These are phyloP conservation scores for Myriosclerotinia curreyana DNA, from an alignment of 2,329 filamentous ascomycete species.

Conservation along the genomic window DNA sequence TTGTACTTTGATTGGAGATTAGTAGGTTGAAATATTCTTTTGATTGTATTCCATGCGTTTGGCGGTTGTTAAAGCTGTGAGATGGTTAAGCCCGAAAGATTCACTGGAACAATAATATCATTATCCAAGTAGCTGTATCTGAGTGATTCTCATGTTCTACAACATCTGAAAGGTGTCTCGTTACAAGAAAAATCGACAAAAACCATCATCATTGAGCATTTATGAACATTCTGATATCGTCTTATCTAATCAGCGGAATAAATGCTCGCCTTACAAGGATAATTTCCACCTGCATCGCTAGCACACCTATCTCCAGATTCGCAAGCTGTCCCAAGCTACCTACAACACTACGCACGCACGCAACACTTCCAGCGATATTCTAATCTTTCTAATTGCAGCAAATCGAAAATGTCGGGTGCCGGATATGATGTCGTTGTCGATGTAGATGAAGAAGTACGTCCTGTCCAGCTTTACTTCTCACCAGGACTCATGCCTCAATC, in stretches of 20 bases:
- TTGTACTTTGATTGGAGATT: too few species aligned
- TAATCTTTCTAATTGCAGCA: constrained; percentile 2
- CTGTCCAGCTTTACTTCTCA: constrained; percentile 26
- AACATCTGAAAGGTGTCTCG: too few species aligned
- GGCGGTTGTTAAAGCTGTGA: too few species aligned
- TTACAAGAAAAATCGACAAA: background rate
- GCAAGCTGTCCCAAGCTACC: constrained; percentile 32
- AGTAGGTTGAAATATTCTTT: too few species aligned
- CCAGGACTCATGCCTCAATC: background rate
- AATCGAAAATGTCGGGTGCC: constrained; percentile 45
- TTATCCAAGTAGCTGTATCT: background rate
- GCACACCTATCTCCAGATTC: constrained; percentile 23
- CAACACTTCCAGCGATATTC: background rate
- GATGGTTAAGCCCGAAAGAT: too few species aligned
- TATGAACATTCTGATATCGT: background rate
- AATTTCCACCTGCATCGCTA: constrained; percentile 17
- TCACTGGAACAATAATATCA: background rate
- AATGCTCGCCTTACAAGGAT: constrained; percentile 15
- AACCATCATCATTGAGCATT: background rate
- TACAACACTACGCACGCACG: constrained; percentile 3
- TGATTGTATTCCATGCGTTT: background rate
- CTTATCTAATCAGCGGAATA: background rate
- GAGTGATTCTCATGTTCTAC: background rate
- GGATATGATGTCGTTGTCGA: constrained; percentile 98
- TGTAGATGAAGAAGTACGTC: constrained; percentile 83